Evolutionary conservation across 2,329 filamentous ascomycete species (phyloP), one percentile per base, ranked within the genome.

Genomic region (Hypoxylon sp.): DNA sequence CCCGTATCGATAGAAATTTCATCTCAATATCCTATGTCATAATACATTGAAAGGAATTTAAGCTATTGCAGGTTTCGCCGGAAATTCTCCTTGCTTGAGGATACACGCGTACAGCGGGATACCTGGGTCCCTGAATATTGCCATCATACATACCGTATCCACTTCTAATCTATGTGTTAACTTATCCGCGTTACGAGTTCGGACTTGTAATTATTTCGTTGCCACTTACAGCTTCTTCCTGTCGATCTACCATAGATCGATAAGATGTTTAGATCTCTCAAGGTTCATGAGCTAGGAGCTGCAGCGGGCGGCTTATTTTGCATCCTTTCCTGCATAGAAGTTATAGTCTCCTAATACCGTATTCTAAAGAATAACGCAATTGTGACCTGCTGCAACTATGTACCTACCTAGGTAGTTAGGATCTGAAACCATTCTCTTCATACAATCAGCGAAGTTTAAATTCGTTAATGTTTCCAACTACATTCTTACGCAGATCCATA

Each of bases 1-100:
- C 6, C 39, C 34, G 52, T 53, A 54, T 25, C 16, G 39, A 52
- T 37, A 2, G 27, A 52, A n/a, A 52, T 46, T 46, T n/a, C 19
- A n/a, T 61, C 27, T 5, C n/a, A 56, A 39, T 52, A 23, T 47
- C n/a, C 48, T 32, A 52, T 52, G 54, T 53, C 47, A 53, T 63
- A 52, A 25, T 37, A 34, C 6, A 46, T 46, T 52, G 4, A 9
- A 62, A 7, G 11, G 23, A 19, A n/a, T 7, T 47, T 46, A n/a
- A 62, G 29, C 25, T 37, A 16, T 41, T 29, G 19, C 30, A 16
- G 12, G 25, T 32, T 50, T n/a, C 16, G 21, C 25, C 37, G 54
- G 27, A 23, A 34, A 43, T 48, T 19, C 23, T 14, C 30, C 37
- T 21, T n/a, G 12, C 7, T 30, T 5, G 16, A 5, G 7, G 19